Evolutionary conservation across 164 flowering plant genomes (phyloP), one percentile per base, ranked within the genome.

Genomic region (Piper betle): DNA sequence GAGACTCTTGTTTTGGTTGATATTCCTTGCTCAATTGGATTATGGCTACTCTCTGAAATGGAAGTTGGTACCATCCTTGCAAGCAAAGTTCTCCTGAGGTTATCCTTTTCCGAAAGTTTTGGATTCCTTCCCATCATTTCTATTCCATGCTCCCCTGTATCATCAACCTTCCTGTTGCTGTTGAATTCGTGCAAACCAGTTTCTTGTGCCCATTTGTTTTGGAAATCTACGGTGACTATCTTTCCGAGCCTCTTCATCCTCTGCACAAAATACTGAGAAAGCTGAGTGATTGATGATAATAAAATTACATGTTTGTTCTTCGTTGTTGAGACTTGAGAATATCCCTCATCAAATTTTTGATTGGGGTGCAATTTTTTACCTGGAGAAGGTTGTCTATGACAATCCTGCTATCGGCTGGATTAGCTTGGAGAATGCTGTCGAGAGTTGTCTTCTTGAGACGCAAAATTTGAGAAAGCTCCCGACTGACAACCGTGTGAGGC

Each of bases 401-500:
- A 20, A 78, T 72, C 37, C 48, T 68, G 37, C 84, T 84, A 63
- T 83, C 93, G 69, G 81, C 82, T 53, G 57, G 48, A 73, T 86
- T 81, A 62, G 81, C 64, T 56, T 79, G 80, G 40, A 91, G 73
- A 55, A 76, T 73, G 62, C 75, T 83, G 71, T 78, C 69, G 33
- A 93, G 71, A 53, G 95, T 62, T 60, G 65, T 73, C 66, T 79
- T 79, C 64, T 59, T 81, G 61, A 93, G 74, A 57, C 95, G 63
- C 71, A 91, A 75, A 64, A 93, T 79, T 68, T 91, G 97, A 61
- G 86, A 86, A 57, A 93, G 79, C 68, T 82, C 78, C n/a, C 77
- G 79, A 6, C 97, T 91, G 62, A 82, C 73, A 39, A 76, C 85
- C n/a, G 88, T 80, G 72, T 78, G 83, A 58, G 93, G 95, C 77